Conservation (phyloP, 2,329 filamentous ascomycete genomes). For the Claviceps pusilla region DNA sequence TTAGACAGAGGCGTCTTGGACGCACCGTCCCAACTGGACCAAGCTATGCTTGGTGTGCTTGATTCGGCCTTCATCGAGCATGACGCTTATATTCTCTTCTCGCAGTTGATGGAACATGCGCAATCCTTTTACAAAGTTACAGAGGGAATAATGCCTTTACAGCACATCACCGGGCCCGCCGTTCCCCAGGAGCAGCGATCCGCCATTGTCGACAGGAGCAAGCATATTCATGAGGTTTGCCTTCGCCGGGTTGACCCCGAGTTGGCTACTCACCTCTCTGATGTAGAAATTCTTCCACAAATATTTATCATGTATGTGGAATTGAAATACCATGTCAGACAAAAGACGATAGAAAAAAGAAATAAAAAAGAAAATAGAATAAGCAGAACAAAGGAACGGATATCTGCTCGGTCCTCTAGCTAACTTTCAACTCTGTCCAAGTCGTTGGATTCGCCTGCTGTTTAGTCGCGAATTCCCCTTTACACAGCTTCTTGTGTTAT, state of each 20-base stretch:
- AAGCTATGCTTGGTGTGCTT: conserved; percentile 48
- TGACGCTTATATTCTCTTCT: conserved; percentile 77
- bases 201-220: conserved; percentile 69
- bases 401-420: background rate
- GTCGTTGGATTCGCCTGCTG: conserved; percentile 82
- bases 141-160: conserved; percentile 6
- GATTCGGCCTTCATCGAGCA: conserved; percentile 69
- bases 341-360: too few species aligned
- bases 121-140: conserved; percentile 71
- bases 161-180: conserved; percentile 8
- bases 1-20: conserved; percentile 35
- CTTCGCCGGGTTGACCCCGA: conserved; percentile 70
- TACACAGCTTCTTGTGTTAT: conserved; percentile 65
- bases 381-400: background rate
- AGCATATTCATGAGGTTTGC: conserved; percentile 71
- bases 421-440: conserved; percentile 17
- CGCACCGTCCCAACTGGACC: conserved; percentile 24
- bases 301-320: conserved; percentile 73
- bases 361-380: too few species aligned
- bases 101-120: conserved; percentile 72
- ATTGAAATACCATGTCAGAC: background rate
- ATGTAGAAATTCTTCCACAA: conserved; percentile 83
- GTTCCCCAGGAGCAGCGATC: conserved; percentile 24
- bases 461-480: conserved; percentile 92
- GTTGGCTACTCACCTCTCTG: conserved; percentile 62